A percentile compares a stretch with the other conserved stretches of the same genome.
Evolutionary conservation across 495 filamentous ascomycete genomes (phyloP).

Genomic region (Trichoderma asperelloides): DNA sequence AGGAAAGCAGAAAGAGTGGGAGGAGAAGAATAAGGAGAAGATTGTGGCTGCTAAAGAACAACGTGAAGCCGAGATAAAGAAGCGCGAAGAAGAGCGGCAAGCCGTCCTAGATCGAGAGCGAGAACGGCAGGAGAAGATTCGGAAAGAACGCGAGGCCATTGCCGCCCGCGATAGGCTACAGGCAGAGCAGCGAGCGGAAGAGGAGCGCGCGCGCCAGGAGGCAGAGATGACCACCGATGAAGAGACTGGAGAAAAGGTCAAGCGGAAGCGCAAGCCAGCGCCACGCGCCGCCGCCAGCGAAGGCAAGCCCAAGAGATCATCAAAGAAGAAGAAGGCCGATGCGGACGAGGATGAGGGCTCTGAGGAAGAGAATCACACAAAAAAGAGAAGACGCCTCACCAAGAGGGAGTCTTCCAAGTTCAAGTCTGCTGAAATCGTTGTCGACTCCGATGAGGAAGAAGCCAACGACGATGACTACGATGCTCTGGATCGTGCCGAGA

Average conservation of each 20-base stretch:
- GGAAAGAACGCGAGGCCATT: conserved; percentile 72
- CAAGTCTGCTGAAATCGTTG: conserved; percentile 73
- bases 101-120: conserved; percentile 55
- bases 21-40: conserved; percentile 82
- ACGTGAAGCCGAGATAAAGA: conserved; percentile 66
- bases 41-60: conserved; percentile 63
- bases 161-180: conserved; percentile 63
- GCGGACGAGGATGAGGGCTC: conserved; percentile 44
- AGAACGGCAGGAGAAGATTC: conserved; percentile 66
- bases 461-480: conserved; percentile 27
- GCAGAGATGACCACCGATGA: conserved; percentile 66
- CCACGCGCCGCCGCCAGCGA: conserved; percentile 34
- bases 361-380: conserved; percentile 41
- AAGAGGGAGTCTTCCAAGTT: conserved; percentile 52
- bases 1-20: conserved; percentile 80
- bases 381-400: conserved; percentile 53
- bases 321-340: conserved; percentile 62
- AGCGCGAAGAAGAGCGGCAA: conserved; percentile 62
- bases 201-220: conserved; percentile 58
- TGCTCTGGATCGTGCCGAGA: conserved; percentile 34
- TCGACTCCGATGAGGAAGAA: conserved; percentile 51
- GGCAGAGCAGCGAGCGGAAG: conserved; percentile 59
- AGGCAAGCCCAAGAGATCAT: conserved; percentile 32
- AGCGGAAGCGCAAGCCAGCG: conserved; percentile 57
- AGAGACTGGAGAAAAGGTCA: conserved; percentile 69